These are phyloP conservation scores for Arabidopsis arenosa DNA, from an alignment of 345 rosid genomes.

Conservation along the genomic window DNA sequence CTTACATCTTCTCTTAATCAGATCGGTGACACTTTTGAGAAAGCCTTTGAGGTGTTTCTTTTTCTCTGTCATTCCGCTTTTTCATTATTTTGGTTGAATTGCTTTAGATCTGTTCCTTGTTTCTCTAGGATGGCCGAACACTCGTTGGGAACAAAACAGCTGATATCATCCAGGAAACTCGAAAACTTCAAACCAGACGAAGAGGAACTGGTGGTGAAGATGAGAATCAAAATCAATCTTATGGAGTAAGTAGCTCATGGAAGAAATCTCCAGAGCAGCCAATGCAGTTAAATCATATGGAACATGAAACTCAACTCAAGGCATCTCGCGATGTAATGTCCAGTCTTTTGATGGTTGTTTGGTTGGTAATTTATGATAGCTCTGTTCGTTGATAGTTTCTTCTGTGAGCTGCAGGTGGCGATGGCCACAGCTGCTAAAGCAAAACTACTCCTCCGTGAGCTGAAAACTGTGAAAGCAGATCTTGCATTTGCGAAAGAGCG, in stretches of 20 bases:
- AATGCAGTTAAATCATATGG: conserved; percentile 48
- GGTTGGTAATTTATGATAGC: conserved; percentile 4
- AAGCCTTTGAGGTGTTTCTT: conserved; percentile 70
- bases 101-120: conserved; percentile 26
- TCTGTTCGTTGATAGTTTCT: conserved; percentile 17
- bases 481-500: conserved; percentile 82
- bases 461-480: conserved; percentile 91
- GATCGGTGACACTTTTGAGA: conserved; percentile 82
- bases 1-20: conserved; percentile 78
- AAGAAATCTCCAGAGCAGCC: conserved; percentile 47
- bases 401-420: conserved; percentile 68
- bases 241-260: conserved; percentile 51
- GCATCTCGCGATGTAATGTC: conserved; percentile 99
- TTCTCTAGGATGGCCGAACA: conserved; percentile 78
- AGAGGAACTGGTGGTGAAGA: conserved; percentile 53
- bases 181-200: conserved; percentile 71
- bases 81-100: conserved; percentile 4
- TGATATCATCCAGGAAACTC: conserved; percentile 73
- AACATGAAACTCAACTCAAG: conserved; percentile 87
- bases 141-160: conserved; percentile 79
- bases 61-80: not conserved
- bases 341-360: not conserved
- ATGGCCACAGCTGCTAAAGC: conserved; percentile 99
- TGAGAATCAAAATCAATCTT: conserved; percentile 42
- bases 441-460: conserved; percentile 91